Conservation (phyloP, 805 yeast genomes). For the Ogataea trehaloabstinens region DNA sequence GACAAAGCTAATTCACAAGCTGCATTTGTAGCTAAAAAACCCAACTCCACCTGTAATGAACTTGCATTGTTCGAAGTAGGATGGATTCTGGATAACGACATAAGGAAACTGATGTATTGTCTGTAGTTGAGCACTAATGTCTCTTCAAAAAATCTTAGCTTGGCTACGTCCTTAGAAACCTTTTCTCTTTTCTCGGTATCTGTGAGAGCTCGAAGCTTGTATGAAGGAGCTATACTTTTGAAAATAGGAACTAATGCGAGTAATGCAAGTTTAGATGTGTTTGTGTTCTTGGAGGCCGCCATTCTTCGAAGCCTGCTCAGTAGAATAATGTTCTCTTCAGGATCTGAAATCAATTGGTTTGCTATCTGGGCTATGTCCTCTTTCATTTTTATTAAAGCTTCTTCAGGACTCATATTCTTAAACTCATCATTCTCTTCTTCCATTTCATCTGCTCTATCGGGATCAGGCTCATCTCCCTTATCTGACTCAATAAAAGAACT, state of each 20-base stretch:
- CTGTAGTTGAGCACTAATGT: conserved; percentile 66
- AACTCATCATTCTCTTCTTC: conserved; percentile 37
- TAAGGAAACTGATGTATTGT: conserved; percentile 58
- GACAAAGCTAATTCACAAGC: conserved; percentile 73
- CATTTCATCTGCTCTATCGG: conserved; percentile 13
- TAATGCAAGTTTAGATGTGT: conserved; percentile 67
- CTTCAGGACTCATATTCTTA: conserved; percentile 47
- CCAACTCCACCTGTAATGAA: conserved; percentile 40
- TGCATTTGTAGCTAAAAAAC: conserved; percentile 65
- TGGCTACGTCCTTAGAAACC: conserved; percentile 79
- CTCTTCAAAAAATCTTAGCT: conserved; percentile 78
- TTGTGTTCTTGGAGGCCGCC: conserved; percentile 65
- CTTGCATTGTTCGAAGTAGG: conserved; percentile 27
- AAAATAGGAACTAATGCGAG: conserved; percentile 81
- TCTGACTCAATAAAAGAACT: conserved; percentile 12
- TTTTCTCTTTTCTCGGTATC: conserved; percentile 80
- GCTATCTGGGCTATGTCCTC: conserved; percentile 85
- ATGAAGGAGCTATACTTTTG: conserved; percentile 84
- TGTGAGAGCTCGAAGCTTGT: conserved; percentile 76
- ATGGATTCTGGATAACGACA: conserved; percentile 35
- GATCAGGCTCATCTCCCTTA: conserved; percentile 16
- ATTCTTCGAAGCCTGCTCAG: conserved; percentile 67
- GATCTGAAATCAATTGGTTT: conserved; percentile 75
- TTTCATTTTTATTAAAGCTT: conserved; percentile 58
- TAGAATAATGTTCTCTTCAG: conserved; percentile 75